phyloP scores from a whole-genome alignment of 768 basidiomycete genomes.

The Dioszegia aurantiaca region DNA sequence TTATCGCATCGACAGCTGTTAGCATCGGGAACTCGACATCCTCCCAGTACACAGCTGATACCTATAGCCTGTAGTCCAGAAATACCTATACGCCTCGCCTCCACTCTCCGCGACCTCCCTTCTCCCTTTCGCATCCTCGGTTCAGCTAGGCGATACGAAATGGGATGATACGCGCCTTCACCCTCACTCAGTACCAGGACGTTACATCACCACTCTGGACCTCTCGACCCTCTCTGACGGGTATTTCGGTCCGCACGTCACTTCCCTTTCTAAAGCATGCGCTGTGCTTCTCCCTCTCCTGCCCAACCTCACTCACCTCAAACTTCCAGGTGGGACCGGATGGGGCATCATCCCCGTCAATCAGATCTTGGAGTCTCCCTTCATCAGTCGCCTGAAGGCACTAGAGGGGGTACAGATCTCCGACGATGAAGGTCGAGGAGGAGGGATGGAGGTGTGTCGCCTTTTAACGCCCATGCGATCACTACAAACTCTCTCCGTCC shows the following conservation, averaged over 20 bases:
- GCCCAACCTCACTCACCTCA: slow-evolving; percentile 43
- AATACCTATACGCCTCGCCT: slow-evolving; percentile 39
- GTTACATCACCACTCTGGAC: slow-evolving; percentile 78
- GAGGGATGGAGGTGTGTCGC: slow-evolving; percentile 17
- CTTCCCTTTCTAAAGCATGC: slow-evolving; percentile 15
- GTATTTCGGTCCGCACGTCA: slow-evolving; percentile 21
- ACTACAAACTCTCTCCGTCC: slow-evolving; percentile 28
- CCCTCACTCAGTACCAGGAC: slow-evolving; percentile 79
- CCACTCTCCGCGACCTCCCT: slow-evolving; percentile 24
- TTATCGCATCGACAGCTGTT: too few species aligned
- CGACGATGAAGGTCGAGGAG: slow-evolving; percentile 11
- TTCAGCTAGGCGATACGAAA: slow-evolving; percentile 65
- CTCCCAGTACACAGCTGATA: background rate
- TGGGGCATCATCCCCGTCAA: slow-evolving; percentile 6
- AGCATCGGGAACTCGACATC: too few species aligned
- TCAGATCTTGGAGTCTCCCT: slow-evolving; percentile 8
- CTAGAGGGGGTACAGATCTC: slow-evolving; percentile 27
- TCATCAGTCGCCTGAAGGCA: slow-evolving; percentile 15
- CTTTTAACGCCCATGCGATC: slow-evolving; percentile 20
- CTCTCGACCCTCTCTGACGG: slow-evolving; percentile 56
- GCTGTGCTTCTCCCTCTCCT: slow-evolving; percentile 40
- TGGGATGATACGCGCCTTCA: slow-evolving; percentile 89
- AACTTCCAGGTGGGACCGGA: slow-evolving; percentile 32
- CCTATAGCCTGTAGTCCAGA: slow-evolving; percentile 26
- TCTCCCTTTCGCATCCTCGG: slow-evolving; percentile 52